Percentiles rank a stretch among this genome's conserved stretches.
Evolutionary conservation across 352 stramenopile species (phyloP).

Genomic region (Phytopythium kandeliae): DNA sequence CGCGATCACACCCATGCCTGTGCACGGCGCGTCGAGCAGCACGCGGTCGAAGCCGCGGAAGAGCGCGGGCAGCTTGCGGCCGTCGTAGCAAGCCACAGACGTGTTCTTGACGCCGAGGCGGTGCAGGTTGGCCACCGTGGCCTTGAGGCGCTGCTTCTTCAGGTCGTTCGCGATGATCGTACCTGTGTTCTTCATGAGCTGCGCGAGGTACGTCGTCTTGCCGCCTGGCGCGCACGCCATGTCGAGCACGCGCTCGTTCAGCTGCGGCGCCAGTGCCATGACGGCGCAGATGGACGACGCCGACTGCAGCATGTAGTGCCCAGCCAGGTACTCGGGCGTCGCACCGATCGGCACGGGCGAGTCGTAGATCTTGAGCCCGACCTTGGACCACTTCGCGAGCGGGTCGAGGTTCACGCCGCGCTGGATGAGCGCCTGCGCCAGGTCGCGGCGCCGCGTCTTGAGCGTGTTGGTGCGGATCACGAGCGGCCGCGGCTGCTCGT

Average conservation of each 20-base stretch:
- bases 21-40: constrained; percentile 98
- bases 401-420: constrained; percentile 98
- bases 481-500: constrained; percentile 95
- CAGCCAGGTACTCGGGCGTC: constrained; percentile 99
- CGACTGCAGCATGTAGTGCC: constrained; percentile 99
- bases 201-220: constrained; percentile 99
- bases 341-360: constrained; percentile 98
- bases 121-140: constrained; percentile 98
- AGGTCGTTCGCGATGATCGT: constrained; percentile 99
- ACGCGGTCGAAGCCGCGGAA: constrained; percentile 98
- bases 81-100: constrained; percentile 97
- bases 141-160: constrained; percentile 95
- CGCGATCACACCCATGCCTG: constrained; percentile 97
- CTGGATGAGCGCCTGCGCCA: constrained; percentile 98
- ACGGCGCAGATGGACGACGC: constrained; percentile 98
- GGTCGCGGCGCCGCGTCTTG: constrained; percentile 97
- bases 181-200: constrained; percentile 99
- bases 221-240: constrained; percentile 98
- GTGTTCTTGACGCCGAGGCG: constrained; percentile 98
- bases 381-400: constrained; percentile 98
- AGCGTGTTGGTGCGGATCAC: constrained; percentile 99
- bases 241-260: constrained; percentile 97
- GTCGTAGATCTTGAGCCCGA: constrained; percentile 98
- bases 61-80: constrained; percentile 89
- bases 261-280: constrained; percentile 96